A percentile compares a stretch with the other conserved stretches of the same genome.
phyloP scores from a whole-genome alignment of 371 early-diverging fungal genomes.

The Dichotomocladium elegans region DNA sequence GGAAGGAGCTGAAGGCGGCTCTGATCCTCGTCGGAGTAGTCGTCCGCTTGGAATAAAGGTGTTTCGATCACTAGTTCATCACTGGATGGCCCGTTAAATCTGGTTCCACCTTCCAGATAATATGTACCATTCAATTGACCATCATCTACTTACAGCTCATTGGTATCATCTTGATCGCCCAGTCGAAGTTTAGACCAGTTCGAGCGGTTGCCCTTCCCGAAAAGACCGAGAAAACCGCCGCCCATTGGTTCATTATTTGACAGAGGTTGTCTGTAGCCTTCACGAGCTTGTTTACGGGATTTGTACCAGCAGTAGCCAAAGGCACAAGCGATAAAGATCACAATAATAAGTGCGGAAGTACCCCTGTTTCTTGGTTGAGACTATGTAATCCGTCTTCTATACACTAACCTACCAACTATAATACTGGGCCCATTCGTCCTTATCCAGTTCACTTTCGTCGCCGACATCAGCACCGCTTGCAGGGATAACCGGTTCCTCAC shows the following conservation, averaged over 20 bases:
- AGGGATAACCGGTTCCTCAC: slow-evolving; percentile 4
- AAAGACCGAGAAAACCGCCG: slow-evolving; percentile 2
- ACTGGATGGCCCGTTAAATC: slow-evolving; percentile 11
- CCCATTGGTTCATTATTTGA: background rate
- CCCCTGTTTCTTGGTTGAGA: slow-evolving; percentile 13
- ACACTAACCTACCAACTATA: slow-evolving; percentile 15
- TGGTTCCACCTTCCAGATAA: too few relatives aligned
- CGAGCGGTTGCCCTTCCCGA: slow-evolving; percentile 4
- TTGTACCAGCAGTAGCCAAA: slow-evolving; percentile 33
- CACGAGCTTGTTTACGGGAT: background rate
- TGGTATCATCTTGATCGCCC: slow-evolving; percentile 39
- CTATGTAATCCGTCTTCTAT: background rate
- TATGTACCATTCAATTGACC: background rate
- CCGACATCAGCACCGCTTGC: background rate
- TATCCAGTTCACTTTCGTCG: background rate
- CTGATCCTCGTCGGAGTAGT: slow-evolving; percentile 22
- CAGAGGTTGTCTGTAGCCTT: slow-evolving; percentile 4
- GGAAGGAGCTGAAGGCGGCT: background rate
- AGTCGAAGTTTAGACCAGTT: slow-evolving; percentile 27
- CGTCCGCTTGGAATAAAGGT: slow-evolving; percentile 41
- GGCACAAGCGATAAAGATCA: slow-evolving; percentile 18
- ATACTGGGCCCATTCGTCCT: slow-evolving; percentile 17
- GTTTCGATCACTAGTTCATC: slow-evolving; percentile 46
- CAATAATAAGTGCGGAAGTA: slow-evolving; percentile 23
- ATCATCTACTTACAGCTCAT: slow-evolving; percentile 36